phyloP scores from a whole-genome alignment of 495 filamentous ascomycete species.

The Lasiosphaeris hirsuta region DNA sequence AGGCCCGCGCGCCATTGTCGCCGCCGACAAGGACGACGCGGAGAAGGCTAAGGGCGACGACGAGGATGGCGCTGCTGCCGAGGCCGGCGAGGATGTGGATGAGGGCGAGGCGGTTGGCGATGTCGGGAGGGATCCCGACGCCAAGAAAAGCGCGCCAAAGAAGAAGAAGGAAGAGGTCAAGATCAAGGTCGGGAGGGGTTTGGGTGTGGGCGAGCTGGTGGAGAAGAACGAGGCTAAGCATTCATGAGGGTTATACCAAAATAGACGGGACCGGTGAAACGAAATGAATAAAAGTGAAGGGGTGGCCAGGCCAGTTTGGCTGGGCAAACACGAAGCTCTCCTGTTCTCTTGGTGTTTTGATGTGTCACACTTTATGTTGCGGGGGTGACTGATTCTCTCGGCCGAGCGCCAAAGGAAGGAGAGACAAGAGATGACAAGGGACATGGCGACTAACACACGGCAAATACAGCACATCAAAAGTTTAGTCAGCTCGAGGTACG shows the following conservation, averaged over 20 bases:
- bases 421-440: no score
- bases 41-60: conserved; percentile 32
- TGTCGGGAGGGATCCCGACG: conserved; percentile 37
- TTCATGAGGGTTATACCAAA: background rate
- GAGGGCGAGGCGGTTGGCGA: conserved; percentile 47
- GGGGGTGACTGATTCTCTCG: no score
- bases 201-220: conserved; percentile 83
- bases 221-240: conserved; percentile 69
- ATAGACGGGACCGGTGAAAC: background rate
- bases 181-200: conserved; percentile 74
- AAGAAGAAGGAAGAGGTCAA: conserved; percentile 36
- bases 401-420: no score
- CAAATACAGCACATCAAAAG: no score
- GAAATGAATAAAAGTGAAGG: background rate
- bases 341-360: no score
- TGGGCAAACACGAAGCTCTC: no score
- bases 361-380: no score
- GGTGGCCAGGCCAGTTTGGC: no score
- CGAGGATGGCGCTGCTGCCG: conserved; percentile 4
- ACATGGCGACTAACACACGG: no score
- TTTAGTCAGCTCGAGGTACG: no score
- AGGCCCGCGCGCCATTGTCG: conserved; percentile 18
- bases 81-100: conserved; percentile 26
- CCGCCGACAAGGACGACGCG: conserved; percentile 11
- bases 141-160: conserved; percentile 15